phyloP scores from a whole-genome alignment of 805 yeast species.

The Kazachstania kunashirensis region DNA sequence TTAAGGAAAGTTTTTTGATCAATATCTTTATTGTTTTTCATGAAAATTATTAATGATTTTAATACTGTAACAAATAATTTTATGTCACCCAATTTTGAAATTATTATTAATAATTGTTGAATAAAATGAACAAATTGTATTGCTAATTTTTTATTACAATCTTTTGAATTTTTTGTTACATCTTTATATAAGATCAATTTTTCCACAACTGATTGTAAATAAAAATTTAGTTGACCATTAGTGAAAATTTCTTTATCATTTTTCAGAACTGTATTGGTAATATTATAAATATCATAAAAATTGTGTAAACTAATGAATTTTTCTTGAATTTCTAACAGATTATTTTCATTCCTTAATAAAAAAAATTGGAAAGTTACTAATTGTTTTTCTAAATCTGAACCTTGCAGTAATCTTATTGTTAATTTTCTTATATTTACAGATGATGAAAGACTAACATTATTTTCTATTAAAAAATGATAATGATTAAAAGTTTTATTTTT shows the following conservation, averaged over 20 bases:
- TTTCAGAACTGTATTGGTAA: conserved; percentile 11
- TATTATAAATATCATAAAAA: conserved; percentile 13
- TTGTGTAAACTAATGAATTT: conserved; percentile 18
- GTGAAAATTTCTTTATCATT: conserved; percentile 8
- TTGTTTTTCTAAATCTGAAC: conserved; percentile 22
- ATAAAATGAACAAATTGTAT: conserved; percentile 15
- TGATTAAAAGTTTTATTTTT: conserved; percentile 16
- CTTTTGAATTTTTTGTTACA: neutral
- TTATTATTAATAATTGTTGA: conserved; percentile 13
- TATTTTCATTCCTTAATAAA: conserved; percentile 10
- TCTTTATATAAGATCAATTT: conserved; percentile 11
- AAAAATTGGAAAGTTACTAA: conserved; percentile 23
- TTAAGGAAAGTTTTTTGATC: neutral
- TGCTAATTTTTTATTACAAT: neutral
- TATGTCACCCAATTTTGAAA: conserved; percentile 12
- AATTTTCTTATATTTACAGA: conserved; percentile 9
- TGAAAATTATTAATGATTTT: conserved; percentile 6
- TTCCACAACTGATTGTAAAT: conserved; percentile 16
- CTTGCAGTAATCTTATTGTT: conserved; percentile 15
- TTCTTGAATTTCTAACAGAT: conserved; percentile 3
- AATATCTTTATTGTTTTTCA: neutral
- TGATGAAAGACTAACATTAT: conserved; percentile 15
- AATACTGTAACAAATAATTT: conserved; percentile 19
- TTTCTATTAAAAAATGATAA: conserved; percentile 19
- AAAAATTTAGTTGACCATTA: conserved; percentile 11